phyloP scores from a whole-genome alignment of 2,329 filamentous ascomycete species.

The Massarina eburnea region DNA sequence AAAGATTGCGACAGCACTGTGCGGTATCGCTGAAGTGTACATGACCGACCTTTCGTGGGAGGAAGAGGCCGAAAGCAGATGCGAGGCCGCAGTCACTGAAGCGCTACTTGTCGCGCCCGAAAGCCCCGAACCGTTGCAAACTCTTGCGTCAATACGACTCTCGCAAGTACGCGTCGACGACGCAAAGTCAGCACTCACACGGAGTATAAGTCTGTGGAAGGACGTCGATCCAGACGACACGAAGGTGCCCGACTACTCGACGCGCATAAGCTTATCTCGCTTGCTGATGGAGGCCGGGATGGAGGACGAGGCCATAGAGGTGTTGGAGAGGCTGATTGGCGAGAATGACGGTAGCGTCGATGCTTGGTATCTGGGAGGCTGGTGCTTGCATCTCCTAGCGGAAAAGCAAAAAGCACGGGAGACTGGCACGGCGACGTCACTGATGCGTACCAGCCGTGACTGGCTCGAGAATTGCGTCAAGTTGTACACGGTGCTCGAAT shows the following conservation, averaged over 20 bases:
- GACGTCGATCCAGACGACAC: conserved; percentile 73
- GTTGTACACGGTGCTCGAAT: conserved; percentile 77
- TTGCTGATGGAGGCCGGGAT: conserved; percentile 88
- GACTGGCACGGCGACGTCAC: conserved; percentile 55
- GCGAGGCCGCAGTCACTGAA: conserved; percentile 87
- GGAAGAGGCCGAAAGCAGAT: conserved; percentile 82
- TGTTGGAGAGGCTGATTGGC: conserved; percentile 77
- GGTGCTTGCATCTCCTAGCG: conserved; percentile 81
- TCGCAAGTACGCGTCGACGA: conserved; percentile 81
- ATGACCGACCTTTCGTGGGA: conserved; percentile 98
- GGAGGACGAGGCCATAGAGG: conserved; percentile 80
- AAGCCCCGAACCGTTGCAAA: conserved; percentile 89
- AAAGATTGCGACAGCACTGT: conserved; percentile 88
- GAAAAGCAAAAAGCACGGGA: conserved; percentile 64
- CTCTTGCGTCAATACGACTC: conserved; percentile 88
- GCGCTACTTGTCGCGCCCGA: conserved; percentile 82
- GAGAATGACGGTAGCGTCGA: conserved; percentile 96
- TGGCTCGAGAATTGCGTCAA: conserved; percentile 82
- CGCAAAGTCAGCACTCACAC: conserved; percentile 73
- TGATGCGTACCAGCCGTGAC: conserved; percentile 73
- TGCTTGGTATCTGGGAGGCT: conserved; percentile 95
- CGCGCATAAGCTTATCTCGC: conserved; percentile 78
- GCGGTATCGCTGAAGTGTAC: conserved; percentile 93
- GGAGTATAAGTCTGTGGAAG: conserved; percentile 83
- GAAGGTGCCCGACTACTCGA: conserved; percentile 80